Evolutionary conservation across 805 yeast genomes (phyloP).

Genomic region (Nakazawaea populi): DNA sequence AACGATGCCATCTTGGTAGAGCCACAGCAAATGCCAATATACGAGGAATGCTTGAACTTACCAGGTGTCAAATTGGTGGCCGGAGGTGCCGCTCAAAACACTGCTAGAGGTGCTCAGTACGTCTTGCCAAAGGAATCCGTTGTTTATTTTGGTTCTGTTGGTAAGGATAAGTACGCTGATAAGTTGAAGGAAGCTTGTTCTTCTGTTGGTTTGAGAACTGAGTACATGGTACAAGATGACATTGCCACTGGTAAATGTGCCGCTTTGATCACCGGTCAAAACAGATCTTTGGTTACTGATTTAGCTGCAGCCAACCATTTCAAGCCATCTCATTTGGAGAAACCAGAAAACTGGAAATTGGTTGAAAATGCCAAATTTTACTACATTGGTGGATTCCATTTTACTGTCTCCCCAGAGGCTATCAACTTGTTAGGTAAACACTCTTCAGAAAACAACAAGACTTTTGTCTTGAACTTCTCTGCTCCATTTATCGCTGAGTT

Average conservation of each 20-base stretch:
- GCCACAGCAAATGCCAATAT: conserved; percentile 81
- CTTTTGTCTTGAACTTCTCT: conserved; percentile 78
- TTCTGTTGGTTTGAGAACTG: conserved; percentile 81
- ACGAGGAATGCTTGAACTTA: conserved; percentile 63
- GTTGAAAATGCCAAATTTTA: conserved; percentile 77
- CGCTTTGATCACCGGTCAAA: conserved; percentile 79
- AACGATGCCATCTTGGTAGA: conserved; percentile 90
- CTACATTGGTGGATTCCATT: conserved; percentile 99
- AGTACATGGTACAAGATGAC: conserved; percentile 74
- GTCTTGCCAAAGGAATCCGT: conserved; percentile 77
- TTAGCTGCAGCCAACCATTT: conserved; percentile 98
- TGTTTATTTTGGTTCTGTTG: conserved; percentile 93
- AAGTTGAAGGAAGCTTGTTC: conserved; percentile 77
- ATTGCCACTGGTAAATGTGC: conserved; percentile 97
- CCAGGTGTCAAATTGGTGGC: conserved; percentile 71
- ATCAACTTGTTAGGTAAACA: conserved; percentile 85
- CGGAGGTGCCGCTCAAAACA: conserved; percentile 99
- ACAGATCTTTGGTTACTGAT: conserved; percentile 94
- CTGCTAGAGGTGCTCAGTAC: conserved; percentile 98
- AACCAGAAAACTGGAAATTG: conserved; percentile 82
- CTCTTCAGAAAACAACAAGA: conserved; percentile 77
- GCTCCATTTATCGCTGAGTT: conserved; percentile 97
- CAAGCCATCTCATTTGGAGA: conserved; percentile 80
- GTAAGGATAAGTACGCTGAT: conserved; percentile 83
- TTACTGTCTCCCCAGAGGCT: conserved; percentile 96